Evolutionary conservation across 805 yeast species (phyloP).

Genomic region (Teunomyces funiuensis): DNA sequence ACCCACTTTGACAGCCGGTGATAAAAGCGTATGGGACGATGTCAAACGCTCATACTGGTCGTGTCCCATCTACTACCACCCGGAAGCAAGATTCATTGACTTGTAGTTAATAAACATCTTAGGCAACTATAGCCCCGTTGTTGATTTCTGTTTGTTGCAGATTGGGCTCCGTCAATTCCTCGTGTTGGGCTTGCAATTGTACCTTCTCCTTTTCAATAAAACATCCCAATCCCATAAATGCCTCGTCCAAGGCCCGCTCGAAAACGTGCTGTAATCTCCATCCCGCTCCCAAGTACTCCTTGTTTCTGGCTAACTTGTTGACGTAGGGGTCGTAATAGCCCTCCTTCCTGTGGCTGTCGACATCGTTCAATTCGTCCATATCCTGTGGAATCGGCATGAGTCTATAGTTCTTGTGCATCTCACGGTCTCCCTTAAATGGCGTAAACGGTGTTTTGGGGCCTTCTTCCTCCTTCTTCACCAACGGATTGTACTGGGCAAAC

Average conservation of each 20-base stretch:
- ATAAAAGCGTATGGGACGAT: slow-evolving; percentile 58
- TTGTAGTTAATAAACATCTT: background rate
- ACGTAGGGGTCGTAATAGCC: slow-evolving; percentile 45
- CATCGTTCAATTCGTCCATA: slow-evolving; percentile 22
- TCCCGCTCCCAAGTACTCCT: slow-evolving; percentile 81
- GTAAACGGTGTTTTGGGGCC: slow-evolving; percentile 65
- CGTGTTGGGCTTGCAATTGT: slow-evolving; percentile 1
- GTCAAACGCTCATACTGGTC: slow-evolving; percentile 66
- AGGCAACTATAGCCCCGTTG: background rate
- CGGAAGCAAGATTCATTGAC: slow-evolving; percentile 51
- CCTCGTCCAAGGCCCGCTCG: slow-evolving; percentile 77
- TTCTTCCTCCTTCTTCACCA: slow-evolving; percentile 23
- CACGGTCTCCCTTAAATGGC: slow-evolving; percentile 90
- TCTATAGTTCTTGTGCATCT: slow-evolving; percentile 50
- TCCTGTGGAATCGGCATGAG: slow-evolving; percentile 33
- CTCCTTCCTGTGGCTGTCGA: slow-evolving; percentile 46
- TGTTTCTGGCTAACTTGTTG: slow-evolving; percentile 52
- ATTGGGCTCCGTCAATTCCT: background rate
- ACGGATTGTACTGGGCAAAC: slow-evolving; percentile 30
- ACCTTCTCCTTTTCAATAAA: slow-evolving; percentile 52
- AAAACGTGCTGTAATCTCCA: slow-evolving; percentile 70
- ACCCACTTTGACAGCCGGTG: slow-evolving; percentile 38
- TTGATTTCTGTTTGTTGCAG: background rate
- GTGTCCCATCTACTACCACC: slow-evolving; percentile 67
- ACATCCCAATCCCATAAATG: slow-evolving; percentile 88